Conservation (phyloP, 768 basidiomycete species). For the Cyclocybe cylindracea region DNA sequence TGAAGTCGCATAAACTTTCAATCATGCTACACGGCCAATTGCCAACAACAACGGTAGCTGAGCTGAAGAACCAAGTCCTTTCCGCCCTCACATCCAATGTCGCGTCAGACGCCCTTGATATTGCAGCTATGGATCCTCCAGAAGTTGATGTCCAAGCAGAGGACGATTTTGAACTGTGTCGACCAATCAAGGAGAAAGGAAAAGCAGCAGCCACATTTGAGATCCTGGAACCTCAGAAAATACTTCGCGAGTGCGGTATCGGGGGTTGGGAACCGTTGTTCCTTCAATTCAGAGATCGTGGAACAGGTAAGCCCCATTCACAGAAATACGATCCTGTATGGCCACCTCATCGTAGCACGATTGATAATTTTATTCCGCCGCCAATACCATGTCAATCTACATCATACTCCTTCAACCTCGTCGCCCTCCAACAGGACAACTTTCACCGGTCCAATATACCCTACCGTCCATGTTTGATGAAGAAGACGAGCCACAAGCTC, state of each 20-base stretch:
- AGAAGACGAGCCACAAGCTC: constrained; percentile 43
- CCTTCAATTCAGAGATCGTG: constrained; percentile 62
- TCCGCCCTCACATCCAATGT: constrained; percentile 59
- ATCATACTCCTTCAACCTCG: constrained; percentile 13
- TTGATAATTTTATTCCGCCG: neutral
- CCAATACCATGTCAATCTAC: constrained; percentile 6
- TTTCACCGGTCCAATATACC: constrained; percentile 59
- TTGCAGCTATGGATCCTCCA: constrained; percentile 24
- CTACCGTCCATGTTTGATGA: constrained; percentile 63
- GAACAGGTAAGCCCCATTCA: constrained; percentile 49
- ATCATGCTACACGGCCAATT: constrained; percentile 55
- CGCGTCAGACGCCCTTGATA: constrained; percentile 29
- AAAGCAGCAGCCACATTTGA: constrained; percentile 54
- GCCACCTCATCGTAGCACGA: neutral
- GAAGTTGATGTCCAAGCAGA: constrained; percentile 19
- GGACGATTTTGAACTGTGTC: constrained; percentile 67
- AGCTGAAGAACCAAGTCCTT: constrained; percentile 64
- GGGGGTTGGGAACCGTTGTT: constrained; percentile 69
- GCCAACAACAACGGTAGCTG: constrained; percentile 53
- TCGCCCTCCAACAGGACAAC: constrained; percentile 37
- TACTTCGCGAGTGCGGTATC: constrained; percentile 50
- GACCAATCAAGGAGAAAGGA: constrained; percentile 51
- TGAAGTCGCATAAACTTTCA: constrained; percentile 75
- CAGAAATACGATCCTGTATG: neutral
- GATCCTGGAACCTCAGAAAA: constrained; percentile 42